These are phyloP conservation scores for Cunninghamia lanceolata DNA, from an alignment of 75 land plant genomes.

Conservation along the genomic window DNA sequence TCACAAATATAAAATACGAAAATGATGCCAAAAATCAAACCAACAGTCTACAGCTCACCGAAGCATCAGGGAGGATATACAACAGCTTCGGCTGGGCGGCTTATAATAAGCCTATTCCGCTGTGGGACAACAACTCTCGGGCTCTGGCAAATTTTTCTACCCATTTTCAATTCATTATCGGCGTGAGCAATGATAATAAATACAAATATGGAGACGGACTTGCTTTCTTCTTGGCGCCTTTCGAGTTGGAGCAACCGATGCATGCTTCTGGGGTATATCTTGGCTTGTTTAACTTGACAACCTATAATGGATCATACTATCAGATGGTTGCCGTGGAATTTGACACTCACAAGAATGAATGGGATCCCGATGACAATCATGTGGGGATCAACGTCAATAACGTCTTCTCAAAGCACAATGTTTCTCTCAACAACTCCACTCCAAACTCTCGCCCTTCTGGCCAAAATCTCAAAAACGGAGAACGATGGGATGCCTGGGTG, in stretches of 20 bases:
- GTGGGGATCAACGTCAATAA: conserved; percentile 35
- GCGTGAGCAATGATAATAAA: too few species aligned
- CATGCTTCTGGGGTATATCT: neutral
- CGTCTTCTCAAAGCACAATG: neutral
- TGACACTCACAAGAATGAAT: too few species aligned
- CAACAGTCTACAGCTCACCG: too few species aligned
- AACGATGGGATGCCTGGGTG: conserved; percentile 13
- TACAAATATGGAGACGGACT: conserved; percentile 1
- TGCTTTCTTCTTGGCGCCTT: too few species aligned
- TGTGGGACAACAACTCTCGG: neutral
- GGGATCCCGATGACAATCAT: conserved; percentile 15
- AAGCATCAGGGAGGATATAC: too few species aligned
- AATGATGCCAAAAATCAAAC: too few species aligned
- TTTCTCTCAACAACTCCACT: neutral
- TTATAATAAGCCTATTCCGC: neutral
- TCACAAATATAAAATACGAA: too few species aligned
- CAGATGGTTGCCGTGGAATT: too few species aligned
- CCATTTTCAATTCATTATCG: too few species aligned
- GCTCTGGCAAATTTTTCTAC: too few species aligned
- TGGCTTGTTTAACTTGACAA: neutral
- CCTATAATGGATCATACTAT: neutral
- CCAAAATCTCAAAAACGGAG: too few species aligned
- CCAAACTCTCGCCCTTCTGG: too few species aligned
- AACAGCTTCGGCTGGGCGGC: neutral
- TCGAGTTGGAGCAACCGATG: neutral